phyloP scores from a whole-genome alignment of 2,329 filamentous ascomycete species.

The Pestalotiopsis sp. region DNA sequence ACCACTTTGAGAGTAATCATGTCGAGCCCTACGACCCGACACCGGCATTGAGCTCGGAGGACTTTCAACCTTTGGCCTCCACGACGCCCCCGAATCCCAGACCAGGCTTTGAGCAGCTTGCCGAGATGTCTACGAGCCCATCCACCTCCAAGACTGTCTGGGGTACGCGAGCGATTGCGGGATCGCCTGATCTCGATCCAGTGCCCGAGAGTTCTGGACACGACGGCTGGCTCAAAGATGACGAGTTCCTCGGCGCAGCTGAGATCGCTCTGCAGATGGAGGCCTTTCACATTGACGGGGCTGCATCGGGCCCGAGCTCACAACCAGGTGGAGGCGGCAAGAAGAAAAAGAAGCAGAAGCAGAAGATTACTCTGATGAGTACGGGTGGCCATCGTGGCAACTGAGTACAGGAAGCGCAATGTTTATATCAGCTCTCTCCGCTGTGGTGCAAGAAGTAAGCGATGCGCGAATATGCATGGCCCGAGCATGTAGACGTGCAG shows the following conservation, averaged over 20 bases:
- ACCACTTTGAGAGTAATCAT: slow-evolving; percentile 39
- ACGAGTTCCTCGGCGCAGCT: slow-evolving; percentile 68
- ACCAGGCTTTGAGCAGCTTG: slow-evolving; percentile 68
- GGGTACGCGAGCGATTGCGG: slow-evolving; percentile 77
- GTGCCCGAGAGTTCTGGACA: slow-evolving; percentile 48
- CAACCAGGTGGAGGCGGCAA: slow-evolving; percentile 34
- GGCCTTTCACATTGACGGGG: slow-evolving; percentile 46
- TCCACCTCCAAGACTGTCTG: slow-evolving; percentile 80
- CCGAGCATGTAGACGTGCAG: neutral
- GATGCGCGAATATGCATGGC: neutral
- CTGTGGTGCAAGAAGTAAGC: neutral
- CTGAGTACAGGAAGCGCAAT: slow-evolving; percentile 15
- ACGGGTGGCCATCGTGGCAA: slow-evolving; percentile 53
- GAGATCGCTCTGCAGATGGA: slow-evolving; percentile 65
- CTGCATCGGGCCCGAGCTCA: slow-evolving; percentile 20
- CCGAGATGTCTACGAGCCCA: slow-evolving; percentile 81
- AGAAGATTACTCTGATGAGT: slow-evolving; percentile 74
- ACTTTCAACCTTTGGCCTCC: slow-evolving; percentile 66
- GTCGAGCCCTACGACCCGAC: slow-evolving; percentile 41
- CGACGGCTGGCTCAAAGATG: slow-evolving; percentile 86
- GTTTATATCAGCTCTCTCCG: neutral
- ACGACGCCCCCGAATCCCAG: slow-evolving; percentile 59
- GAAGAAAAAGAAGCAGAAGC: slow-evolving; percentile 71
- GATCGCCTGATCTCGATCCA: slow-evolving; percentile 56
- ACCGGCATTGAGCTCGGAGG: slow-evolving; percentile 54